Conservation (phyloP, 768 basidiomycete genomes). For the Agrocybe chaxingu region DNA sequence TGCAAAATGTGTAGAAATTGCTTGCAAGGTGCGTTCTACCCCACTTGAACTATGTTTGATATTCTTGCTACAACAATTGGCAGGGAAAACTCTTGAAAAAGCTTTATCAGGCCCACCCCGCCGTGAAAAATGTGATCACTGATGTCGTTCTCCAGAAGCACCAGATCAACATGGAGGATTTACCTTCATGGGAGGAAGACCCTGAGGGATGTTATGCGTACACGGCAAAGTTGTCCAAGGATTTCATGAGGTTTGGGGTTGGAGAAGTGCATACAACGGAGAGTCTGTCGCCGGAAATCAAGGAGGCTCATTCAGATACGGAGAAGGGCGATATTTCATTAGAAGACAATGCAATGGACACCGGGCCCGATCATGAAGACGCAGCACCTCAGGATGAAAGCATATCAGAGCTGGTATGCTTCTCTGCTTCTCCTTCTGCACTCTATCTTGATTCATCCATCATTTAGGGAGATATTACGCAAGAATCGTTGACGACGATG, state of each 20-base stretch:
- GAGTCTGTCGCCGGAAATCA: constrained; percentile 18
- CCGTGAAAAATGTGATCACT: constrained; percentile 39
- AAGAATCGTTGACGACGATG: constrained; percentile 71
- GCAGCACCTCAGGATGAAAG: constrained; percentile 1
- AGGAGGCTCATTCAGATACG: constrained; percentile 8
- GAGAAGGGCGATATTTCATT: constrained; percentile 9
- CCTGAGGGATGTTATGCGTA: constrained; percentile 37
- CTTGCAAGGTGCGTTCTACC: constrained; percentile 45
- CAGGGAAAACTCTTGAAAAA: constrained; percentile 67
- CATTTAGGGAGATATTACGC: constrained; percentile 61
- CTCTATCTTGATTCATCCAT: not conserved
- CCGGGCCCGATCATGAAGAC: constrained; percentile 1
- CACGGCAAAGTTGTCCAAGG: constrained; percentile 52
- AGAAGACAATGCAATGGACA: constrained; percentile 6
- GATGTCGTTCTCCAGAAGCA: constrained; percentile 47
- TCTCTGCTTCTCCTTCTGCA: not conserved
- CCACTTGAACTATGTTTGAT: not conserved
- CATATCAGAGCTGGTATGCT: constrained; percentile 16
- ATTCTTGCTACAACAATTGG: not conserved
- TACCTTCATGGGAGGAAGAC: constrained; percentile 53
- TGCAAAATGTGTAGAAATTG: constrained; percentile 54
- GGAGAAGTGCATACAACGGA: constrained; percentile 24
- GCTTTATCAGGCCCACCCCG: constrained; percentile 46
- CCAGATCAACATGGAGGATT: constrained; percentile 47
- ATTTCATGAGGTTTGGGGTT: constrained; percentile 35